Conservation (phyloP, 257 asterid species). For the Solanum piurae region DNA sequence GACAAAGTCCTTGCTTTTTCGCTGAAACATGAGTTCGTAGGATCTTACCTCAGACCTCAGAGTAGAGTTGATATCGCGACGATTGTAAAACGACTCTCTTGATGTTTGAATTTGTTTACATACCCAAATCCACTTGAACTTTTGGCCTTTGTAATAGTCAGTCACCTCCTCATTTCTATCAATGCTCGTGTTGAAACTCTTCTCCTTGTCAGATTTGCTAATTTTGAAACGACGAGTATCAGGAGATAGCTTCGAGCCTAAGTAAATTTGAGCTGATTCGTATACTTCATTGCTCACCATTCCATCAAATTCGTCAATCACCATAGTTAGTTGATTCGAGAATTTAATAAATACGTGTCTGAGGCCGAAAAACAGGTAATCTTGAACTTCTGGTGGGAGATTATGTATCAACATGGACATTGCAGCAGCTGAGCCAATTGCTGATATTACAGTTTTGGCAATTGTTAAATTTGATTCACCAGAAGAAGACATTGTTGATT, state of each 20-base stretch:
- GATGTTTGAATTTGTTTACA: constrained; percentile 3
- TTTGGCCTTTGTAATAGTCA: background rate
- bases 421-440: background rate
- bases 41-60: constrained; percentile 31
- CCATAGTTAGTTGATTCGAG: background rate
- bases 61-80: constrained; percentile 20
- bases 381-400: background rate
- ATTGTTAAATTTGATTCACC: background rate
- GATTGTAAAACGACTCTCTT: constrained; percentile 12
- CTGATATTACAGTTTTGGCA: background rate
- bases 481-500: background rate
- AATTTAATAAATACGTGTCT: background rate
- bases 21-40: constrained; percentile 47
- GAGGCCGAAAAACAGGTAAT: background rate
- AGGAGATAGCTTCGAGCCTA: background rate
- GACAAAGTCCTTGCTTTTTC: constrained; percentile 19
- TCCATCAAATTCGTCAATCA: background rate
- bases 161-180: background rate
- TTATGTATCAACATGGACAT: background rate
- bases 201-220: background rate
- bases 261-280: background rate
- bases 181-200: background rate
- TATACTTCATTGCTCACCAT: background rate
- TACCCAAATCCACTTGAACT: constrained; percentile 10
- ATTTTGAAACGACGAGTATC: background rate